Conservation (phyloP, 192 early-diverging fungal genomes). For the Geosiphon pyriformis region DNA sequence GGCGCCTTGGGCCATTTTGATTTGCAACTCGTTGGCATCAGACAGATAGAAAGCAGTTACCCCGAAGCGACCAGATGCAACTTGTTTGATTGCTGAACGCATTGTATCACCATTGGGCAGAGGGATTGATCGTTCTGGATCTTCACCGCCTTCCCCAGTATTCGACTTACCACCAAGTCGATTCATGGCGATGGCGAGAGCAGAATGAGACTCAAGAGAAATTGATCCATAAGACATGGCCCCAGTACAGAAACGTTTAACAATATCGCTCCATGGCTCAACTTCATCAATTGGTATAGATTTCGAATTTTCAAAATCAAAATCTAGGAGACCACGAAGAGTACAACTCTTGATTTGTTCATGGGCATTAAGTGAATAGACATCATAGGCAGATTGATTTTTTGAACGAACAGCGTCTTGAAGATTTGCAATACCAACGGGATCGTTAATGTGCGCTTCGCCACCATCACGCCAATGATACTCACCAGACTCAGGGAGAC, state of each 20-base stretch:
- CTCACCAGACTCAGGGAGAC: slow-evolving; percentile 90
- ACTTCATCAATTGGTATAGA: slow-evolving; percentile 89
- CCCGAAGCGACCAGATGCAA: slow-evolving; percentile 97
- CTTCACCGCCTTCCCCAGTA: slow-evolving; percentile 98
- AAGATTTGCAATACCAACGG: slow-evolving; percentile 76
- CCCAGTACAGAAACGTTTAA: slow-evolving; percentile 94
- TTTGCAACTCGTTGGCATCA: slow-evolving; percentile 95
- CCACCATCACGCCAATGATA: slow-evolving; percentile 97
- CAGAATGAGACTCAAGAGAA: slow-evolving; percentile 87
- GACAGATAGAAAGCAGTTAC: slow-evolving; percentile 92
- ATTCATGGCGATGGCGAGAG: slow-evolving; percentile 95
- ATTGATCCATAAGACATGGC: slow-evolving; percentile 99
- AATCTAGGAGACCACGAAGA: slow-evolving; percentile 89
- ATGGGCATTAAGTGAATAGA: slow-evolving; percentile 72
- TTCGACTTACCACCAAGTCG: slow-evolving; percentile 93
- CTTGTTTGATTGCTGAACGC: slow-evolving; percentile 97
- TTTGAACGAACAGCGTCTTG: slow-evolving; percentile 94
- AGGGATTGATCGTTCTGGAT: slow-evolving; percentile 73
- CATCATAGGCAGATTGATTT: slow-evolving; percentile 82
- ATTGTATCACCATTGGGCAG: slow-evolving; percentile 68
- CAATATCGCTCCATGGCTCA: slow-evolving; percentile 96
- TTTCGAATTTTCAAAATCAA: slow-evolving; percentile 66
- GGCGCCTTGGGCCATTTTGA: slow-evolving; percentile 99
- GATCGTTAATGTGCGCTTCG: slow-evolving; percentile 88
- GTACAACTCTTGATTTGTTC: slow-evolving; percentile 88